Conservation (phyloP, 2,329 filamentous ascomycete species). For the Talaromyces sp. region DNA sequence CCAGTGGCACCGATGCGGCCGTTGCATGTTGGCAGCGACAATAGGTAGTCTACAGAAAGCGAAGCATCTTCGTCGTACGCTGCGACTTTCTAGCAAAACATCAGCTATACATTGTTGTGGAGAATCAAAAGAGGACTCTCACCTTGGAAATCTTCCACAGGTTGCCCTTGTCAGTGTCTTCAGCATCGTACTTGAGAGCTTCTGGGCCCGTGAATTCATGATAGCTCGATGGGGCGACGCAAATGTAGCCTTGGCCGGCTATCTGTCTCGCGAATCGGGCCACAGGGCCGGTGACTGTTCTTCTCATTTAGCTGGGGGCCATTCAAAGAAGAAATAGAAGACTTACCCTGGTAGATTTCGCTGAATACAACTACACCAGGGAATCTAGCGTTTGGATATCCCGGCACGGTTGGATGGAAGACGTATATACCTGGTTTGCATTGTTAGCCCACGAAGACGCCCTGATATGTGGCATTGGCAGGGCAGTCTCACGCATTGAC, state of each 20-base stretch:
- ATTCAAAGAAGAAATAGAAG: not conserved
- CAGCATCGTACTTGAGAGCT: slow-evolving; percentile 75
- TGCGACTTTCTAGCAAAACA: slow-evolving; percentile 56
- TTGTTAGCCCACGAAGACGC: not conserved
- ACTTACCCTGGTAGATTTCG: slow-evolving; percentile 90
- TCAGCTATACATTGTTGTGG: not conserved
- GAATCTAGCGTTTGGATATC: slow-evolving; percentile 84
- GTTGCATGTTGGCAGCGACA: slow-evolving; percentile 70
- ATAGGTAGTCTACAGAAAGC: slow-evolving; percentile 62
- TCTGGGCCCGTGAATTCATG: slow-evolving; percentile 89
- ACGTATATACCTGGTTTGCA: slow-evolving; percentile 67
- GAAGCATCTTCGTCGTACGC: slow-evolving; percentile 79
- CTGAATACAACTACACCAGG: slow-evolving; percentile 84
- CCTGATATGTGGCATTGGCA: too few species aligned
- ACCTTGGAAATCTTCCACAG: slow-evolving; percentile 78
- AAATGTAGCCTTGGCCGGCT: slow-evolving; percentile 86
- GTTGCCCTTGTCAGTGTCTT: slow-evolving; percentile 84
- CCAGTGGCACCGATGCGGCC: slow-evolving; percentile 73
- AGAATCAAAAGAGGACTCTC: slow-evolving; percentile 2
- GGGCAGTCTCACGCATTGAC: slow-evolving; percentile 45
- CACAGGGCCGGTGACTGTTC: slow-evolving; percentile 78
- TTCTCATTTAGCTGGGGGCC: not conserved
- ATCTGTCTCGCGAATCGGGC: slow-evolving; percentile 86
- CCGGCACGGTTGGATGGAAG: slow-evolving; percentile 78
- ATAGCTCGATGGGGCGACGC: slow-evolving; percentile 83